Evolutionary conservation across 2,329 filamentous ascomycete species (phyloP).

Genomic region (Penicillium sp.): DNA sequence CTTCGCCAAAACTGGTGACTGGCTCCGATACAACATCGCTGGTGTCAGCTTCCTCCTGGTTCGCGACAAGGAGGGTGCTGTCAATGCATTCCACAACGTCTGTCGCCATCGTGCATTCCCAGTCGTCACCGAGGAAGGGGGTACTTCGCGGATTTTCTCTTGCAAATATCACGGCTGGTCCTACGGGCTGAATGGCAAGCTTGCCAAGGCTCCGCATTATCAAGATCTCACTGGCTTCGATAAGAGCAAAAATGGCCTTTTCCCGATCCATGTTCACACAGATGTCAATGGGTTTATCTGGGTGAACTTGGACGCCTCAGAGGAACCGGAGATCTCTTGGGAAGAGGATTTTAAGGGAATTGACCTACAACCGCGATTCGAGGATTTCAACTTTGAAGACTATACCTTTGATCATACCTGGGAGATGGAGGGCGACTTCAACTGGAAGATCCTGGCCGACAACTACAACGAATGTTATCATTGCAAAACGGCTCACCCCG

Average conservation of each 20-base stretch:
- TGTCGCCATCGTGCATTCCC: conserved; percentile 30
- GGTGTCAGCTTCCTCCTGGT: conserved; percentile 60
- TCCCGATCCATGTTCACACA: conserved; percentile 24
- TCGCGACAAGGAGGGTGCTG: conserved; percentile 34
- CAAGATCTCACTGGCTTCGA: conserved; percentile 27
- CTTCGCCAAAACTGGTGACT: conserved; percentile 19
- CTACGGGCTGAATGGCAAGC: conserved; percentile 27
- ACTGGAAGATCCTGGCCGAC: conserved; percentile 28
- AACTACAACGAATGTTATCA: conserved; percentile 58
- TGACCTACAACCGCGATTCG: conserved; percentile 18
- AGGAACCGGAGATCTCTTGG: conserved; percentile 22
- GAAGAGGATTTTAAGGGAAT: conserved; percentile 21
- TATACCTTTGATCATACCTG: conserved; percentile 24
- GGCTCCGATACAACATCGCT: conserved; percentile 34
- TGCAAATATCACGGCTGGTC: conserved; percentile 32
- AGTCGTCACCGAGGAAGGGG: conserved; percentile 24
- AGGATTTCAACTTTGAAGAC: conserved; percentile 18
- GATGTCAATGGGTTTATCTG: conserved; percentile 27
- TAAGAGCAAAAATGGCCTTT: conserved; percentile 27
- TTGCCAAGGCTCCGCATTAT: conserved; percentile 27
- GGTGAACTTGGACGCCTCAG: conserved; percentile 24
- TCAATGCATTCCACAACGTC: conserved; percentile 44
- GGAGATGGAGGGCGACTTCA: conserved; percentile 22
- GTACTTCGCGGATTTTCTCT: conserved; percentile 24
- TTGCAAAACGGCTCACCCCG: conserved; percentile 25